A percentile compares a stretch with the other conserved stretches of the same genome.
phyloP scores from a whole-genome alignment of 768 basidiomycete genomes.

The Lactarius evosmus region DNA sequence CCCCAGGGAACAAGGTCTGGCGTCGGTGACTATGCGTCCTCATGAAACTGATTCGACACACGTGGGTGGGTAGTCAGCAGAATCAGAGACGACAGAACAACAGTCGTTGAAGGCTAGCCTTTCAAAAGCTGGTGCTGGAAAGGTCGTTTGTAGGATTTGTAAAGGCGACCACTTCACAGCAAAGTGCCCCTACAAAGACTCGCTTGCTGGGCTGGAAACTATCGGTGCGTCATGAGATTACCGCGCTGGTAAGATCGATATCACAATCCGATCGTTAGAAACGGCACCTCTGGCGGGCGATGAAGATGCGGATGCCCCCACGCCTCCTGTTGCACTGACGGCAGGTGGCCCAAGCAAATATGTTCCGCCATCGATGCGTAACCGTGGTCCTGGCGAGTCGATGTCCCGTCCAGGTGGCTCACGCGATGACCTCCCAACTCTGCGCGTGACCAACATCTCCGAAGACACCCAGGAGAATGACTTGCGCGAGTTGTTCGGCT shows the following conservation, averaged over 20 bases:
- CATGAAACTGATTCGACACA: conserved; percentile 46
- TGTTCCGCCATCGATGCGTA: conserved; percentile 29
- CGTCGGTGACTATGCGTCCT: conserved; percentile 39
- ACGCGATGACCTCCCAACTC: conserved; percentile 91
- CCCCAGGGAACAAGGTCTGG: conserved; percentile 45
- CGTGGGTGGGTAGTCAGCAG: conserved; percentile 45
- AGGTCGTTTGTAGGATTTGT: conserved; percentile 79
- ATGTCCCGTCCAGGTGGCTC: conserved; percentile 39
- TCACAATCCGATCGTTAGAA: conserved; percentile 33
- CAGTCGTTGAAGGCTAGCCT: conserved; percentile 64
- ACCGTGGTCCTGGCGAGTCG: conserved; percentile 28
- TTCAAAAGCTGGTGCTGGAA: conserved; percentile 74
- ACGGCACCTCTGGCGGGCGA: conserved; percentile 38
- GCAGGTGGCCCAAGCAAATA: conserved; percentile 28
- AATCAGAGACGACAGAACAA: conserved; percentile 63
- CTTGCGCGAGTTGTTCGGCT: conserved; percentile 84
- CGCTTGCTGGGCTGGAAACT: conserved; percentile 70
- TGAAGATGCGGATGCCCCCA: conserved; percentile 37
- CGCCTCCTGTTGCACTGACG: conserved; percentile 18
- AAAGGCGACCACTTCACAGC: conserved; percentile 98
- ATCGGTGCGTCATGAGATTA: conserved; percentile 42
- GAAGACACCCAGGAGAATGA: conserved; percentile 95
- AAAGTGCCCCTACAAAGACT: conserved; percentile 97
- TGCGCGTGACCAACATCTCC: conserved; percentile 95
- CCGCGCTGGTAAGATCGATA: conserved; percentile 6